Base-by-base conservation (phyloP, 306 rosid genomes). In the Cajanus cajan region DNA sequence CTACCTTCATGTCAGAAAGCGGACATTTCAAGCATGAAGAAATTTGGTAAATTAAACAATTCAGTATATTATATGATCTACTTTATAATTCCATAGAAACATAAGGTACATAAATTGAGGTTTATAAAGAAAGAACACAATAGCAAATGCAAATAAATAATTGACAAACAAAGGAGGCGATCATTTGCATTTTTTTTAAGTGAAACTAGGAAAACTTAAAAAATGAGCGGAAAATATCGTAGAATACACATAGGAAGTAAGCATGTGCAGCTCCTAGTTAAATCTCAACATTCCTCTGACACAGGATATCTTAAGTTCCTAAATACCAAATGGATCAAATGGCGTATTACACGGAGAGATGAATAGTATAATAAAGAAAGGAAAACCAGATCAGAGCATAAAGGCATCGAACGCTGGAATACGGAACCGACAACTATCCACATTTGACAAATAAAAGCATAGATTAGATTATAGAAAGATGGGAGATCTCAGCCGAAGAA, bases 321-420 rank as follows among this genome's bases (percentile, higher is more conserved):
- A 71, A 36, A 41, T 22, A 22, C 58, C 8, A 62, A 70, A 61
- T 40, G 24, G 31, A 28, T 28, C 51, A 45, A 15, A 14, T 0
- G 18, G 65, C 36, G 65, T 50, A 71, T 41, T 15, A 65, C 28
- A 18, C 25, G 39, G 44, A 22, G 55, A 71, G 57, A 70, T 37
- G 39, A 22, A 13, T 8, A 16, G 65, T 73, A 73, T 11, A 37
- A 54, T 41, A 45, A 11, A 5, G 81, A 34, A 8, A 25, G 3
- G 14, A 72, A 50, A 72, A 36, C 7, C 64, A 88, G 81, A 85
- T 87, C 88, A 85, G 79, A 47, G 65, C 43, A 58, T 31, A 63
- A 79, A 79, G 43, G 40, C 80, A 7, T n/a, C 68, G 3, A 73
- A 48, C 66, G 15, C 39, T 15, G 63, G 12, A 41, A 19, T 40